phyloP scores from a whole-genome alignment of 2,329 filamentous ascomycete genomes.

The Phialocephala subalpina region DNA sequence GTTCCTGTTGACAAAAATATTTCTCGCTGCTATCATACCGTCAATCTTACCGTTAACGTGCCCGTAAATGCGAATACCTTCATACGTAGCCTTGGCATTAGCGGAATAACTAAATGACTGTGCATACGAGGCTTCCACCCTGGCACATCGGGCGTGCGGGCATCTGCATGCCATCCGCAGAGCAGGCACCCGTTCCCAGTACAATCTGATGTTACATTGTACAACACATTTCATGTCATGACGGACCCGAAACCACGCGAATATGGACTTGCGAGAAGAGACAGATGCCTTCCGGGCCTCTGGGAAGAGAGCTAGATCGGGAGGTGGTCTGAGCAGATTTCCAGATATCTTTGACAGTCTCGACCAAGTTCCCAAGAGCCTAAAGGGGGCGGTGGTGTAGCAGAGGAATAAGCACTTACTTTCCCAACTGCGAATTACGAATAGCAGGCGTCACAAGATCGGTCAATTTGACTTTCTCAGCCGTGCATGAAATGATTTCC shows the following conservation, averaged over 20 bases:
- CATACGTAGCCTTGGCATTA: constrained; percentile 8
- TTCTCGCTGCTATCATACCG: not conserved
- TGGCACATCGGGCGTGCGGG: not conserved
- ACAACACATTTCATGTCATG: constrained; percentile 13
- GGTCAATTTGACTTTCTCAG: constrained; percentile 22
- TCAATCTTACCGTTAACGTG: constrained; percentile 4
- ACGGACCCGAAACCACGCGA: constrained; percentile 13
- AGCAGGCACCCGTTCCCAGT: not conserved
- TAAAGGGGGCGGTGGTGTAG: not conserved
- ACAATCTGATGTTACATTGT: constrained; percentile 14
- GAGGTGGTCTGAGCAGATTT: constrained; percentile 16
- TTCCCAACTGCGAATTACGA: not conserved
- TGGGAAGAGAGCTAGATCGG: constrained; percentile 12
- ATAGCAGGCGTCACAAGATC: constrained; percentile 19
- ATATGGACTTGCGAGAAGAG: constrained; percentile 13
- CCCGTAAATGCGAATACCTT: constrained; percentile 5
- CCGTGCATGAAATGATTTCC: constrained; percentile 19
- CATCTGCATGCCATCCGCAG: constrained; percentile 2
- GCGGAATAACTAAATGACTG: not conserved
- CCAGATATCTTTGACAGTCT: too few relatives aligned
- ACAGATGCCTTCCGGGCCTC: constrained; percentile 1
- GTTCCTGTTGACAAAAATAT: not conserved
- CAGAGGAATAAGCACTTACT: constrained; percentile 12
- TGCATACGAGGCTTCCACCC: constrained; percentile 17
- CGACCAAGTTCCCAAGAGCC: not conserved